Percentiles rank a stretch among this genome's conserved stretches.
Conservation (phyloP, 352 stramenopile genomes). For the Discostella stelligera region DNA sequence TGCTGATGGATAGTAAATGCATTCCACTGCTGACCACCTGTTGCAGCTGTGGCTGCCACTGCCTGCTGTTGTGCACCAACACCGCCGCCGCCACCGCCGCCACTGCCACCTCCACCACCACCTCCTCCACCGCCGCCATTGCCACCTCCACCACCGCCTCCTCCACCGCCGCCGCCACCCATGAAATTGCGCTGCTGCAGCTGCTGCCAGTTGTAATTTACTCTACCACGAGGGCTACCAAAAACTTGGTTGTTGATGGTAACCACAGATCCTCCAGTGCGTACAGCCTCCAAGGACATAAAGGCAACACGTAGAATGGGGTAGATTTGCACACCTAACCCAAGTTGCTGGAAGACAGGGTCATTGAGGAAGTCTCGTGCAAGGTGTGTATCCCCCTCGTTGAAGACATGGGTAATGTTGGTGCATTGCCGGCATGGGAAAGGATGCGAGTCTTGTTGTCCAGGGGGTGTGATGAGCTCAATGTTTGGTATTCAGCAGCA, state of each 20-base stretch:
- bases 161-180: no score
- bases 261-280: neutral
- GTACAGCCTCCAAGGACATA: neutral
- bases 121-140: neutral
- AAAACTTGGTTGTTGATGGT: neutral
- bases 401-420: neutral
- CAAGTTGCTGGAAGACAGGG: neutral
- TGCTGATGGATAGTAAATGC: no score
- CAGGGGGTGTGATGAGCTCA: neutral
- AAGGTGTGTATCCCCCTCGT: neutral
- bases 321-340: neutral
- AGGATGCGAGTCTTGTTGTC: neutral
- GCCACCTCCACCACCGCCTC: neutral
- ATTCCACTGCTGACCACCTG: no score
- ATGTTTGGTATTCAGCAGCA: neutral
- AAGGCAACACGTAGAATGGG: neutral
- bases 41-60: no score
- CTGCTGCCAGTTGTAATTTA: constrained; percentile 1
- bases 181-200: constrained; percentile 29
- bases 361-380: constrained; percentile 19
- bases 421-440: neutral
- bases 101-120: neutral
- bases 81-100: no score
- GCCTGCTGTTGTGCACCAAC: no score
- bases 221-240: neutral